Evolutionary conservation across 352 stramenopile genomes (phyloP), one percentile per base, ranked within the genome.

Genomic region (Globisporangium rhizosaccharum): DNA sequence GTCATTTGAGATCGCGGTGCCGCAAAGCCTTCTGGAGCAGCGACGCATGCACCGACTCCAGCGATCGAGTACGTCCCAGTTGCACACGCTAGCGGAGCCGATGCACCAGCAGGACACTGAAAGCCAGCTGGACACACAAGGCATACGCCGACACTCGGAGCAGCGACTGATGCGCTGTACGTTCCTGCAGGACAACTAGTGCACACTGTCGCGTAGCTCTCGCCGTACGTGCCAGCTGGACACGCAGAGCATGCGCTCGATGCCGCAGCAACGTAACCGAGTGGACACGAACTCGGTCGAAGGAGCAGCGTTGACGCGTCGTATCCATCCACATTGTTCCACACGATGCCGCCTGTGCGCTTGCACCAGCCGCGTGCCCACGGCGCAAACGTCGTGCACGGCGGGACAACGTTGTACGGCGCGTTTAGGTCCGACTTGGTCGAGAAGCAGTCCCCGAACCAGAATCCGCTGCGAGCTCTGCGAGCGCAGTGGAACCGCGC

Each of bases 331-430:
- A 70, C 54, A 33, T 76, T 75, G n/a, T 74, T 62, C 77, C 77
- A 88, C 20, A 79, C 52, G 36, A 85, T 82, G n/a, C 58, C 68
- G 26, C 75, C 74, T 2, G 62, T 72, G 39, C 72, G 68, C 8
- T 67, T 63, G 51, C 75, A 85, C 77, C 75, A 88, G 28, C 64
- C 68, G 66, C 74, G 55, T 2, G 68, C 67, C 77, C 77, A 88
- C 11, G 70, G 65, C 46, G 58, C 61, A 47, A 84, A 88, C 3
- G 60, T 64, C 41, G 61, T 49, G 28, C 77, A 88, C 47, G 63
- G 59, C 8, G 77, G 65, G 7, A 84, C 51, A n/a, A 74, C 51
- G 30, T 77, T 59, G 57, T 74, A 88, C 20, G 75, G 75, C 1
- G 77, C 71, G 28, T 88, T 82, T 18, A 85, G 47, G 64, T 88